Conservation (phyloP, 495 filamentous ascomycete genomes). For the Viridothelium virens region DNA sequence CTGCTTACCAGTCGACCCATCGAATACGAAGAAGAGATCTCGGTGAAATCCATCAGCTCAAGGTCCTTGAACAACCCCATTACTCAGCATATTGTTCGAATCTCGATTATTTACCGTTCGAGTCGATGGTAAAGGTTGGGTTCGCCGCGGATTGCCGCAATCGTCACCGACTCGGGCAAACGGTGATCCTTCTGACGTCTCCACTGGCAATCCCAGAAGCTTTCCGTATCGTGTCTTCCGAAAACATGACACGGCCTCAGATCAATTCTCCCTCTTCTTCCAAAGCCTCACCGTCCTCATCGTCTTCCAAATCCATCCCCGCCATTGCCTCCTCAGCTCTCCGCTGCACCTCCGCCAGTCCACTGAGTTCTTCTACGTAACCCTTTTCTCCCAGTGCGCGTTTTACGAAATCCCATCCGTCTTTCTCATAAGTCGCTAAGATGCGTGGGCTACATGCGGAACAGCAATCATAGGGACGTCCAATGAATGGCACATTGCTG, state of each 20-base stretch:
- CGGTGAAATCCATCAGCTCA: too few species aligned
- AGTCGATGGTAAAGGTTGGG: too few species aligned
- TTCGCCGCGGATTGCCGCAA: too few species aligned
- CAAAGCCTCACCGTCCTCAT: constrained; percentile 46
- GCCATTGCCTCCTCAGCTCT: constrained; percentile 61
- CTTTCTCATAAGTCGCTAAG: constrained; percentile 57
- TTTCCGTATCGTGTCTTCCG: constrained; percentile 15
- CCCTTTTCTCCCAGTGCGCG: constrained; percentile 73
- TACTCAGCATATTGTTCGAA: too few species aligned
- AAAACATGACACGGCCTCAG: constrained; percentile 11
- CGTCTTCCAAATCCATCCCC: constrained; percentile 56
- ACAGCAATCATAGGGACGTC: constrained; percentile 79
- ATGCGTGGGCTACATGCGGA: constrained; percentile 82
- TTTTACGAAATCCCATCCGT: constrained; percentile 85
- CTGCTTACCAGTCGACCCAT: too few species aligned
- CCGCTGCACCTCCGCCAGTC: constrained; percentile 83
- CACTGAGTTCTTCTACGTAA: constrained; percentile 85
- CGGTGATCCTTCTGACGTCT: neutral
- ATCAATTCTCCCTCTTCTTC: constrained; percentile 36
- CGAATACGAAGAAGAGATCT: too few species aligned
- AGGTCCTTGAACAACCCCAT: too few species aligned
- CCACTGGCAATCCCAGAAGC: neutral
- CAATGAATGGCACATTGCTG: constrained; percentile 72
- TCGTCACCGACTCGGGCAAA: too few species aligned
- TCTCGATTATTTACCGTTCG: too few species aligned